Evolutionary conservation across 805 yeast genomes (phyloP).

Genomic region (Tetrapisispora pingtungensis): DNA sequence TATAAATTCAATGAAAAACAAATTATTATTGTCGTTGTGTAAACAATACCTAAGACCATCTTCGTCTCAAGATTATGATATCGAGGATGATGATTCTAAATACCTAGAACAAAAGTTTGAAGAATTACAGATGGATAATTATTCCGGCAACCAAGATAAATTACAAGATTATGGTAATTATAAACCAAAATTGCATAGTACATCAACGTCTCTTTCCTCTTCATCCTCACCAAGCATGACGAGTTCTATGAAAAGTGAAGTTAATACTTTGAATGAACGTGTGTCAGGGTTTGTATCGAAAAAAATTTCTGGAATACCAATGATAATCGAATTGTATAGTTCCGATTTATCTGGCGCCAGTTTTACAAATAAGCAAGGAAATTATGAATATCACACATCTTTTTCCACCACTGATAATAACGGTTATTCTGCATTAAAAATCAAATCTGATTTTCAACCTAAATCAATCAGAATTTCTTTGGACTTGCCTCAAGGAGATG

Average conservation of each 20-base stretch:
- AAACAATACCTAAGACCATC: conserved; percentile 36
- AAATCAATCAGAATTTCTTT: conserved; percentile 12
- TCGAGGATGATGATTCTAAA: not conserved
- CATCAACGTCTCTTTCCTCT: not conserved
- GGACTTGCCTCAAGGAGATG: conserved; percentile 14
- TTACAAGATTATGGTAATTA: not conserved
- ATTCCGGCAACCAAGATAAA: not conserved
- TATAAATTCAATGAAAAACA: conserved; percentile 55
- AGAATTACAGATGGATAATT: not conserved
- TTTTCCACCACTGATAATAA: conserved; percentile 45
- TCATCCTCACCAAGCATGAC: not conserved
- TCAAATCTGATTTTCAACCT: conserved; percentile 54
- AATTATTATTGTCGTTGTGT: conserved; percentile 56
- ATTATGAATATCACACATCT: conserved; percentile 15
- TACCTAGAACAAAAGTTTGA: not conserved
- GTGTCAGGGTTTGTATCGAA: conserved; percentile 62
- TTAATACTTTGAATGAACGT: conserved; percentile 47
- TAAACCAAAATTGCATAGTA: not conserved
- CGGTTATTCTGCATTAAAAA: conserved; percentile 53
- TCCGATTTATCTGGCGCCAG: not conserved
- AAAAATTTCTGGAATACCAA: conserved; percentile 47
- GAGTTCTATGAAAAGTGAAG: conserved; percentile 25
- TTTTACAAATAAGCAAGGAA: not conserved
- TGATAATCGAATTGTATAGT: conserved; percentile 45
- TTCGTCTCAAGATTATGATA: conserved; percentile 40